These are phyloP conservation scores for Fusarium staphyleae DNA, from an alignment of 2,329 filamentous ascomycete genomes.

Conservation along the genomic window DNA sequence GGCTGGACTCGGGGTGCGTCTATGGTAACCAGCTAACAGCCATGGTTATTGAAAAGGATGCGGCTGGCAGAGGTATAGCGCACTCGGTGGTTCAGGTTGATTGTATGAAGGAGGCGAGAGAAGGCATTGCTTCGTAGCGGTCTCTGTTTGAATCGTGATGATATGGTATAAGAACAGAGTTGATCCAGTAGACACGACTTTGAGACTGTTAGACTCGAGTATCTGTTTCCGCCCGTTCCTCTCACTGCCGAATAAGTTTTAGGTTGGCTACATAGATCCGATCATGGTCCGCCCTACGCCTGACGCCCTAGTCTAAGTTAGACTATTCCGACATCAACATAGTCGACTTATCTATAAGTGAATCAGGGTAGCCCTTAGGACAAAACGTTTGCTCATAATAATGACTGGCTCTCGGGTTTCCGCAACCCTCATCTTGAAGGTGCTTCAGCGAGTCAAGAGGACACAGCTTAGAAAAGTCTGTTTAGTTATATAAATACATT, in stretches of 20 bases:
- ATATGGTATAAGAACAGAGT: no score
- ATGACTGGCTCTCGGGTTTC: slow-evolving; percentile 40
- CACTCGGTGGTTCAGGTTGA: slow-evolving; percentile 28
- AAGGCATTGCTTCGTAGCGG: not conserved
- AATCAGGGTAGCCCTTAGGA: slow-evolving; percentile 38
- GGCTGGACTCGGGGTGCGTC: slow-evolving; percentile 81
- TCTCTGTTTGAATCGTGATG: no score
- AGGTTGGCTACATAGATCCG: no score
- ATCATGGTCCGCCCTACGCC: slow-evolving; percentile 34
- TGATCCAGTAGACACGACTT: no score
- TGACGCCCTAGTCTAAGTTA: no score
- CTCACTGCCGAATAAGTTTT: no score
- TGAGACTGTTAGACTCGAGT: no score
- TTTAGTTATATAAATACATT: no score
- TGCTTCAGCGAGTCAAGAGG: not conserved
- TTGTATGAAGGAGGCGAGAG: not conserved
- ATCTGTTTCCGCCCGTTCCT: no score
- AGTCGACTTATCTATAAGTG: no score
- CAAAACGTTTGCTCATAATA: slow-evolving; percentile 42
- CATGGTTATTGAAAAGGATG: slow-evolving; percentile 8
- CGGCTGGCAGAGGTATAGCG: not conserved
- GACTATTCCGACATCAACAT: no score
- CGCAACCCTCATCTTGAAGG: slow-evolving; percentile 14
- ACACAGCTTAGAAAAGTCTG: not conserved
- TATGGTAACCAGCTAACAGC: slow-evolving; percentile 56